phyloP scores from a whole-genome alignment of 441 rosid species.

The Bocquillonia castaneifolia region DNA sequence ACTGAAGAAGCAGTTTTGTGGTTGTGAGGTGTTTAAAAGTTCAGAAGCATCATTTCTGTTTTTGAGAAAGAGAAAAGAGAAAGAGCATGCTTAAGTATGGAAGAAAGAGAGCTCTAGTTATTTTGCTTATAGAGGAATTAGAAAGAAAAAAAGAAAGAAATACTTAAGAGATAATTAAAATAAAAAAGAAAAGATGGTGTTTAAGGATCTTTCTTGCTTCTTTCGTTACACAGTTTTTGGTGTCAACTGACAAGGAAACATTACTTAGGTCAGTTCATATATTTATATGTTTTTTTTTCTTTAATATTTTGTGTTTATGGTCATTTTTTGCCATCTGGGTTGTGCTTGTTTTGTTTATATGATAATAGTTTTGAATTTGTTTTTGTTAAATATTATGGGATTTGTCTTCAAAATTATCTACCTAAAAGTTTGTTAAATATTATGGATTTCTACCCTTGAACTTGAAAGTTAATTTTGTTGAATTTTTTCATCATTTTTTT shows the following conservation, averaged over 20 bases:
- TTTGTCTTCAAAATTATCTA: neutral
- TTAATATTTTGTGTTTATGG: neutral
- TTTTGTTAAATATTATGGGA: neutral
- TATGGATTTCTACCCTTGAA: neutral
- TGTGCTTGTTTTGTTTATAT: neutral
- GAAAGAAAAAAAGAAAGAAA: neutral
- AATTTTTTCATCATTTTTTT: neutral
- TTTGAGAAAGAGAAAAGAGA: too few relatives aligned
- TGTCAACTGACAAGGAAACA: slow-evolving; percentile 8
- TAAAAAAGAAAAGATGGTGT: slow-evolving; percentile 12
- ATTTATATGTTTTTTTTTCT: neutral
- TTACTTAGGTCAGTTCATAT: slow-evolving; percentile 20
- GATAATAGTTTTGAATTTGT: neutral
- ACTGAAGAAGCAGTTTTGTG: slow-evolving; percentile 1
- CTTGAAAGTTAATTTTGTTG: neutral
- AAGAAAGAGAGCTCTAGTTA: neutral
- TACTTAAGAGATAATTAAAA: neutral
- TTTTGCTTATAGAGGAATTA: neutral
- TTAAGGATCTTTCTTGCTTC: slow-evolving; percentile 14
- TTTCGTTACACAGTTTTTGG: slow-evolving; percentile 4
- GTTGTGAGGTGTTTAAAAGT: slow-evolving; percentile 4
- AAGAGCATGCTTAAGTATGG: neutral
- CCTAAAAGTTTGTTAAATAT: neutral
- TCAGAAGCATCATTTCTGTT: too few relatives aligned
- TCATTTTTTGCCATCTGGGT: neutral